A percentile compares a stretch with the other conserved stretches of the same genome.
Conservation (phyloP, 129 eudicot genomes). For the Rutidosis leptorrhynchoides region DNA sequence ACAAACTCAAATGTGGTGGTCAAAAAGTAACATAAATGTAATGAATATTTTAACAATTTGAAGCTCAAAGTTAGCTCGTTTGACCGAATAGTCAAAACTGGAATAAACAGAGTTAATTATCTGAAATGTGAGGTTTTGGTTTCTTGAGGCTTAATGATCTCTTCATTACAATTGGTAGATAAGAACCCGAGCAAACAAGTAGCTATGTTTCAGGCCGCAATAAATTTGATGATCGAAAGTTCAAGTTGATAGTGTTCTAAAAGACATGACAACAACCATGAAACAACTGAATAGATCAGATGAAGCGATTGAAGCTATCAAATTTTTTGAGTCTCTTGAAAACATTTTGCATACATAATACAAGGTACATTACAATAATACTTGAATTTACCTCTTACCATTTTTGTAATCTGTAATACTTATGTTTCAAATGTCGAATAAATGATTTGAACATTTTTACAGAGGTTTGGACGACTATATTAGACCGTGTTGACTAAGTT, state of each 20-base stretch:
- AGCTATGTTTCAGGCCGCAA: conserved; percentile 70
- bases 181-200: conserved; percentile 68
- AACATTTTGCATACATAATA: conserved; percentile 30
- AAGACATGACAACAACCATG: conserved; percentile 77
- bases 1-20: neutral
- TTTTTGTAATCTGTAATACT: neutral
- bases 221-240: conserved; percentile 76
- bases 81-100: neutral
- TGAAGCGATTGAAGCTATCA: conserved; percentile 80
- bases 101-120: neutral
- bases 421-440: neutral
- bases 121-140: neutral
- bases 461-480: conserved; percentile 72
- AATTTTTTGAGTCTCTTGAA: conserved; percentile 55
- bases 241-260: conserved; percentile 76
- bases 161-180: conserved; percentile 47
- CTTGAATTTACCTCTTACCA: neutral
- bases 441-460: neutral
- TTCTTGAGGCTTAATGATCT: neutral
- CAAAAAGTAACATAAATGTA: neutral
- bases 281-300: conserved; percentile 70
- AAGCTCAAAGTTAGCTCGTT: conserved; percentile 1
- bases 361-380: conserved; percentile 45
- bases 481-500: too few species aligned
- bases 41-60: neutral